Conservation (phyloP, 2,329 filamentous ascomycete species). For the Endoconidiophora polonica region DNA sequence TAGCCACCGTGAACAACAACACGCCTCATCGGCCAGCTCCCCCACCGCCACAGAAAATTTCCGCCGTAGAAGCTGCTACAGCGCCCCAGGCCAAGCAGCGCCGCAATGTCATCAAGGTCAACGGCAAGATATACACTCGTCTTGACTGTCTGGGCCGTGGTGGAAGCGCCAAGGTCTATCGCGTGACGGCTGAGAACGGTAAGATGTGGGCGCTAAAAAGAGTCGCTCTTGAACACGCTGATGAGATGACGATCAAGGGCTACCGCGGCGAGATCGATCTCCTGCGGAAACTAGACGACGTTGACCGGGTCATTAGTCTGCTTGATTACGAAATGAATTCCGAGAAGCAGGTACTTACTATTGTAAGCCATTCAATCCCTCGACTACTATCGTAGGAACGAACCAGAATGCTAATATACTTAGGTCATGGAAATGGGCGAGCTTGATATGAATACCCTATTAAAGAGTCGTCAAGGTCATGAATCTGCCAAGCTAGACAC, state of each 20-base stretch:
- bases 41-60: constrained; percentile 88
- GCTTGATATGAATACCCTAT: constrained; percentile 73
- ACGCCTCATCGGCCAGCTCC: constrained; percentile 67
- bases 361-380: constrained; percentile 38
- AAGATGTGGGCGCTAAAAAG: constrained; percentile 89
- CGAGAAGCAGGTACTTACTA: constrained; percentile 71
- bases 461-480: constrained; percentile 54
- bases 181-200: constrained; percentile 92
- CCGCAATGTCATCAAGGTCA: constrained; percentile 70
- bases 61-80: constrained; percentile 52
- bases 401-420: background rate
- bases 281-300: constrained; percentile 61
- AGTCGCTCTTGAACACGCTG: constrained; percentile 77
- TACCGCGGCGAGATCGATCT: constrained; percentile 95
- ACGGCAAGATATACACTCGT: constrained; percentile 78
- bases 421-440: constrained; percentile 96
- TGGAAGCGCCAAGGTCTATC: constrained; percentile 86
- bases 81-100: constrained; percentile 48
- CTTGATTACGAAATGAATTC: constrained; percentile 90
- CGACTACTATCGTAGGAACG: background rate
- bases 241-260: constrained; percentile 65
- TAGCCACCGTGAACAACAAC: constrained; percentile 38
- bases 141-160: constrained; percentile 83
- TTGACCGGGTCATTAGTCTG: constrained; percentile 78
- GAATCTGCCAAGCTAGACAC: constrained; percentile 67